Base-by-base conservation (phyloP, 2,329 filamentous ascomycete species). In the Penicillium sp. region DNA sequence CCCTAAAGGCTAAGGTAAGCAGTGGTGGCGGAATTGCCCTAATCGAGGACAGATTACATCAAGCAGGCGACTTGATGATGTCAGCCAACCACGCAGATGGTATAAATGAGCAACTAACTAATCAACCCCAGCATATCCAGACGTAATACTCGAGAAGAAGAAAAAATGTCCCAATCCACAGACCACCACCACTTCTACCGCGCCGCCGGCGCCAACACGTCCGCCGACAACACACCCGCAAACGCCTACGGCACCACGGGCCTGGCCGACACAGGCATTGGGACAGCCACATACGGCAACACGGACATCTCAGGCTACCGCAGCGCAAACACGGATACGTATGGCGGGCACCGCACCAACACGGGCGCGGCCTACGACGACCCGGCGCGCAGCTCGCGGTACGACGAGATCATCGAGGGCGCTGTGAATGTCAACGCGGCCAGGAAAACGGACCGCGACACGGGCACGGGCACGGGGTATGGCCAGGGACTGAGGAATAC, bases 231-330 rank as follows among this genome's bases (percentile, higher is more conserved):
- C 35, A 43, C 33, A 5, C 38, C 49, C 0, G 23, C 40, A 5
- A 21, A 26, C n/a, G 47, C 28, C 5, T 52, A 52, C 20, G 50
- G 40, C 38, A 52, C 40, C 6, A 52, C 50, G 1, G n/a, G 24
- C 18, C 14, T 35, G 9, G 50, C 50, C 8, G 50, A 52, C 23
- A 52, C 50, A 2, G 50, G 50, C 11, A 46, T 30, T 16, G 50
- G 50, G 4, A 46, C 50, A 9, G 50, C 50, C 23, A 52, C 50
- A 8, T 52, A 52, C 40, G 50, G 50, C 21, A 52, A 52, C 23
- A 46, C 40, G 8, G 50, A 52, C 16, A 46, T 46, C 11, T 52
- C 50, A 21, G 38, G 50, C 24, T 52, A 52, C 26, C 50, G 50
- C 9, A 46, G 50, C 50, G 33, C 50, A 3, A 52, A 45, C 50